Evolutionary conservation across 176 grass and related monocot species (phyloP).

Genomic region (Aegilops umbellulata): DNA sequence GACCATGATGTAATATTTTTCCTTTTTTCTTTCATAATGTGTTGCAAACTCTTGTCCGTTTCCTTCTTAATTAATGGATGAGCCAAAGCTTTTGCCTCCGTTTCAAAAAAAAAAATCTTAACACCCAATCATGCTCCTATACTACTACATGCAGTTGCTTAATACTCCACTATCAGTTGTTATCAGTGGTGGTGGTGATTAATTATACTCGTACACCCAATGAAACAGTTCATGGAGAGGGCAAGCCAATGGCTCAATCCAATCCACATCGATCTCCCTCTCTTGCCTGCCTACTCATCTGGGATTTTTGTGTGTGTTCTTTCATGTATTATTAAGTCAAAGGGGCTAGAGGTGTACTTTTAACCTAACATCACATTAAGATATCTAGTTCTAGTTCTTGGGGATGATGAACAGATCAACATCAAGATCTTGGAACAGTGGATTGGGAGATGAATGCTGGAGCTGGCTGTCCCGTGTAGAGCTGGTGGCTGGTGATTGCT

Average conservation of each 20-base stretch:
- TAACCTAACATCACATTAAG: conserved; percentile 35
- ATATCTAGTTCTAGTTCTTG: too few relatives aligned
- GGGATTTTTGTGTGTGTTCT: conserved; percentile 13
- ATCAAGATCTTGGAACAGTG: conserved; percentile 45
- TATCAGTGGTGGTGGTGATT: too few relatives aligned
- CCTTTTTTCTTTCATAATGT: too few relatives aligned
- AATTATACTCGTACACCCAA: too few relatives aligned
- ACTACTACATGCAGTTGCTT: too few relatives aligned
- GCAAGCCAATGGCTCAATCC: background rate
- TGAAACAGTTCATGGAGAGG: background rate
- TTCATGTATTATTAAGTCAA: conserved; percentile 26
- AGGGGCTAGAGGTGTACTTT: conserved; percentile 36
- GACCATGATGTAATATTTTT: too few relatives aligned
- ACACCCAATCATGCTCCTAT: too few relatives aligned
- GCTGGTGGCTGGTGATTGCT: conserved; percentile 1
- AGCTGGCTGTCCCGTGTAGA: conserved; percentile 18
- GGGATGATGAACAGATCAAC: background rate
- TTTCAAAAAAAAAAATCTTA: too few relatives aligned
- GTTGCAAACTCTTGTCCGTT: too few relatives aligned
- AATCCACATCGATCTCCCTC: conserved; percentile 20
- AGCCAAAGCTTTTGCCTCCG: too few relatives aligned
- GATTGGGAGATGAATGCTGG: background rate
- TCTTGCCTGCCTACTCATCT: background rate
- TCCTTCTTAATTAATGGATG: too few relatives aligned
- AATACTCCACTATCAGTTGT: too few relatives aligned